Evolutionary conservation across 1,284 basidiomycete genomes (phyloP), one percentile per base, ranked within the genome.

Genomic region (Phylloporus sp.): DNA sequence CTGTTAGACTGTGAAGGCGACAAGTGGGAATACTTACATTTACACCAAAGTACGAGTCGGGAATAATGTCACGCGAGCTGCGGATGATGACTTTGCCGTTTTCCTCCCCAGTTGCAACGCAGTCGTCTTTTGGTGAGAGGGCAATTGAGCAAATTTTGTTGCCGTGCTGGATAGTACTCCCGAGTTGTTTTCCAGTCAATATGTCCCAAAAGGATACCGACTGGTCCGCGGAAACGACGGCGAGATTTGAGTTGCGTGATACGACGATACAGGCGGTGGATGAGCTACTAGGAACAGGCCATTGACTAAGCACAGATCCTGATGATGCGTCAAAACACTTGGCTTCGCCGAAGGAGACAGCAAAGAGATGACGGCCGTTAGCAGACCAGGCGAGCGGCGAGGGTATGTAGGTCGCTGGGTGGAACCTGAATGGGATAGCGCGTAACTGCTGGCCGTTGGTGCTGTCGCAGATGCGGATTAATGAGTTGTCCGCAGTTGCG

Each of bases 401-500:
- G 3, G 58, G 22, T 13, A 44, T 32, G 11, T 24, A 15, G 4
- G 6, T 26, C 5, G n/a, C n/a, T n/a, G 32, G 50, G 8, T 7
- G 8, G 2, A 2, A 37, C n/a, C 15, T 37, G 58, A 53, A 62
- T 2, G 61, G 56, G 51, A 58, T 49, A 18, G 39, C n/a, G 18
- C 58, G 12, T 6, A 62, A 28, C 28, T 11, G 34, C 24, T 62
- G 42, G 37, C 61, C 61, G 26, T 54, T 54, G 3, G 37, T 24
- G 28, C 52, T 55, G 44, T 56, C 12, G 26, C 39, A 60, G 18
- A 60, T 49, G 15, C 34, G 59, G 44, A 60, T 60, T 4, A 52
- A 55, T 44, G 29, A 34, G 32, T 22, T 47, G 20, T n/a, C 32
- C 26, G 50, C 54, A 10, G 64, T 66, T 22, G 64, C 64, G 26